Base-by-base conservation (phyloP, 2,329 filamentous ascomycete species). In the Diaporthe destruens region DNA sequence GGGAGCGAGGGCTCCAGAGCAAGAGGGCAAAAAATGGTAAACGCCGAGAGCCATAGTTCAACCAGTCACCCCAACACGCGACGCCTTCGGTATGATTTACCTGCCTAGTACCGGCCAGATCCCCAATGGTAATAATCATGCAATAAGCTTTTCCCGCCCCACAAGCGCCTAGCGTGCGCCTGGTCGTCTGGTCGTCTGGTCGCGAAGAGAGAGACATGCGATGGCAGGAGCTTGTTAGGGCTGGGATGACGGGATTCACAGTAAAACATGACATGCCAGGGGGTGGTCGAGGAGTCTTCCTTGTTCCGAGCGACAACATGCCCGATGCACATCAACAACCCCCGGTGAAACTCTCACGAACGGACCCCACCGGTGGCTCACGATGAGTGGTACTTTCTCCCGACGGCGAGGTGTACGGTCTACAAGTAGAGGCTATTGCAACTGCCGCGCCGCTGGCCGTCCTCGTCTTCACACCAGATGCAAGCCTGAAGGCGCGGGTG, bases 61-160 rank as follows among this genome's bases (percentile, higher is more conserved):
- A 39, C 39, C 47, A 23, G 39, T 66, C 61, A 29, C 47, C 47
- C 29, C 44, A 51, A 66, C 61, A 12, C 61, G 61, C 47, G 61
- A 66, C 61, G 47, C 61, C 61, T 66, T 66, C 61, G 3, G 61
- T 66, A 53, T 66, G 61, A 66, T 66, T 66, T 66, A 66, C 61
- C 61, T 66, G 12, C 44, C 61, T 53, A 66, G 61, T 14, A 66
- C 61, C 61, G 53, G n/a, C 61, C 32, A 39, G 32, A 66, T 53
- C 61, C 61, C 61, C 61, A 12, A 66, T 23, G 61, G 47, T 39
- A 66, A 66, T 39, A 66, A 66, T 66, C 61, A 66, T 66, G 61
- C 61, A 53, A 53, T 29, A 66, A 66, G 61, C 61, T 66, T 66
- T 66, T 66, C 32, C 32, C 47, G 44, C 47, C 47, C 61, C 61